Percentiles rank a stretch among this genome's conserved stretches.
Conservation (phyloP, 345 rosid species). For the Aurinia saxatilis region DNA sequence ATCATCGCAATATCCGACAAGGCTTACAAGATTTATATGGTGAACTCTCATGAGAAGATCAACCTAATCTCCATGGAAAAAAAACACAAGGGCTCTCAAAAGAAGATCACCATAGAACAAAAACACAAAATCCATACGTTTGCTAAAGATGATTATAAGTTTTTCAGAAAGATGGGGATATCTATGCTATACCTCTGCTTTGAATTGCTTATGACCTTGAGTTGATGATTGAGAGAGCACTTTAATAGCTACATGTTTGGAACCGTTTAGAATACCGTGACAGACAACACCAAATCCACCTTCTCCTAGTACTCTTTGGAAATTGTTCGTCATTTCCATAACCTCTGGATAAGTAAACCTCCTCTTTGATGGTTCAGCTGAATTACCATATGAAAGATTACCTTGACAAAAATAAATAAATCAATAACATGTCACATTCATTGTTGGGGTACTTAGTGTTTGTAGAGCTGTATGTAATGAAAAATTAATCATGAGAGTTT, state of each 20-base stretch:
- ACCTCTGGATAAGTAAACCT: conserved; percentile 31
- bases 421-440: neutral
- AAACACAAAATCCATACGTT: neutral
- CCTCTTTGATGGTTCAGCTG: conserved; percentile 26
- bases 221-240: conserved; percentile 32
- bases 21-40: too few species aligned
- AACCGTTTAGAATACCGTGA: conserved; percentile 31
- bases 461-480: neutral
- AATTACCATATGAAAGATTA: too few species aligned
- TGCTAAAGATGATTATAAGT: neutral
- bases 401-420: too few species aligned
- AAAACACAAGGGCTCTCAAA: conserved; percentile 43
- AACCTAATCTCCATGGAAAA: conserved; percentile 29
- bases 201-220: conserved; percentile 40
- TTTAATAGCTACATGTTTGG: conserved; percentile 45
- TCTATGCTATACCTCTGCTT: conserved; percentile 39
- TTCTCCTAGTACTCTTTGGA: conserved; percentile 33
- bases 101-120: conserved; percentile 35
- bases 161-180: neutral
- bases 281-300: conserved; percentile 51
- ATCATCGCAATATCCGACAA: too few species aligned
- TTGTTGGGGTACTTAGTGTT: neutral
- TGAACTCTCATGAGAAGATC: too few species aligned
- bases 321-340: conserved; percentile 25
- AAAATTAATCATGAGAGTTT: neutral